A percentile compares a stretch with the other conserved stretches of the same genome.
Evolutionary conservation across 441 rosid genomes (phyloP).

Genomic region (Raphanus hybrid): DNA sequence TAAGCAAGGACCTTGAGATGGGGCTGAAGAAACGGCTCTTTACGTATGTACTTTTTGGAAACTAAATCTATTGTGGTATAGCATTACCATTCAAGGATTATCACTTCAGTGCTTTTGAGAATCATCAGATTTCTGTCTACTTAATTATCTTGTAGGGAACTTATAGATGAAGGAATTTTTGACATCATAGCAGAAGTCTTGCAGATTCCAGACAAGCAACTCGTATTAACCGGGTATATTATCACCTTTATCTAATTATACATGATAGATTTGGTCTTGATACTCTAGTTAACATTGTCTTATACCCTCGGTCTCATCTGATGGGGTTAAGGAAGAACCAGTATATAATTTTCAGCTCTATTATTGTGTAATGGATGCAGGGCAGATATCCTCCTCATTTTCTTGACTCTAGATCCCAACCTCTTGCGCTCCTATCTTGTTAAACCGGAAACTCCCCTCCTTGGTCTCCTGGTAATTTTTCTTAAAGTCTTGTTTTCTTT

Average conservation of each 20-base stretch:
- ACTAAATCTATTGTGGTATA: slow-evolving; percentile 22
- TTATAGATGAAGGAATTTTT: slow-evolving; percentile 75
- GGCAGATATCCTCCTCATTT: slow-evolving; percentile 91
- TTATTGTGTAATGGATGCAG: slow-evolving; percentile 70
- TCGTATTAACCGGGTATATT: slow-evolving; percentile 76
- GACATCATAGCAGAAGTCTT: slow-evolving; percentile 72
- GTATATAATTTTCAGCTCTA: slow-evolving; percentile 5
- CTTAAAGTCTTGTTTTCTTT: slow-evolving; percentile 20
- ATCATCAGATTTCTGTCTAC: neutral
- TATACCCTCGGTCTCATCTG: slow-evolving; percentile 13
- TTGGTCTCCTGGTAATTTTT: slow-evolving; percentile 77
- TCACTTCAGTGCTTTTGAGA: slow-evolving; percentile 10
- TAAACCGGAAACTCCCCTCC: slow-evolving; percentile 62
- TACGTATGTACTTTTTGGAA: slow-evolving; percentile 53
- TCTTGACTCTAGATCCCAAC: slow-evolving; percentile 77
- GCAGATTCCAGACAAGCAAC: slow-evolving; percentile 79
- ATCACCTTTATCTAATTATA: slow-evolving; percentile 4
- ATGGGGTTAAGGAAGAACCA: slow-evolving; percentile 16
- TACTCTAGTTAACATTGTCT: slow-evolving; percentile 16
- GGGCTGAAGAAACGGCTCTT: slow-evolving; percentile 78
- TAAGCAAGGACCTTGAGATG: slow-evolving; percentile 85
- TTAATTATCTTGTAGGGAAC: slow-evolving; percentile 62
- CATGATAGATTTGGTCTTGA: slow-evolving; percentile 27
- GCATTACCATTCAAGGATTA: slow-evolving; percentile 5
- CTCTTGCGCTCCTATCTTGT: slow-evolving; percentile 83